Evolutionary conservation across 148 eudicot genomes (phyloP).

Genomic region (Amaranthus palmeri): DNA sequence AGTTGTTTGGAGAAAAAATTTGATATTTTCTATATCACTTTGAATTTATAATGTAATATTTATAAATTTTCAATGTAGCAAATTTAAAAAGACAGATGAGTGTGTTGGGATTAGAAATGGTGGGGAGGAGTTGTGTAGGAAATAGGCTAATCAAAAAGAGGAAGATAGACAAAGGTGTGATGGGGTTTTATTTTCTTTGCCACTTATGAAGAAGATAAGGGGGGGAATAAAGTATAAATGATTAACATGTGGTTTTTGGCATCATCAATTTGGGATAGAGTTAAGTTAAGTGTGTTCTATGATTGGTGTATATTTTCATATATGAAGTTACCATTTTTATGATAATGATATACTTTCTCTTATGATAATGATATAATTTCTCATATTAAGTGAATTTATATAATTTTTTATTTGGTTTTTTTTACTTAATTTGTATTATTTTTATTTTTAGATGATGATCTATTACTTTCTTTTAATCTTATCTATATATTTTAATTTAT

Average conservation of each 20-base stretch:
- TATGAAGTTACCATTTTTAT: too few relatives aligned
- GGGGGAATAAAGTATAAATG: conserved; percentile 16
- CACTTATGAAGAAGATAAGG: conserved; percentile 25
- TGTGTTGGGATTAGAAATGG: conserved; percentile 3
- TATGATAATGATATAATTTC: too few relatives aligned
- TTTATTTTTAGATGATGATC: neutral
- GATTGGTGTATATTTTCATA: neutral
- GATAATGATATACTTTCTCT: too few relatives aligned
- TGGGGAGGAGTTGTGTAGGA: conserved; percentile 5
- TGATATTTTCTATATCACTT: too few relatives aligned
- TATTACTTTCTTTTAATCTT: too few relatives aligned
- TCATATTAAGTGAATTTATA: too few relatives aligned
- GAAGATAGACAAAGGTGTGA: conserved; percentile 13
- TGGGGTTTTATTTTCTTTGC: conserved; percentile 10
- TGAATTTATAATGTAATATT: too few relatives aligned
- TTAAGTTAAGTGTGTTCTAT: neutral
- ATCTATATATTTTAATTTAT: too few relatives aligned
- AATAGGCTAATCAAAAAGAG: neutral
- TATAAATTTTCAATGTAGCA: too few relatives aligned
- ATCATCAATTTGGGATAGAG: conserved; percentile 5
- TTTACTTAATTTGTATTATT: neutral
- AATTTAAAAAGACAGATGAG: neutral
- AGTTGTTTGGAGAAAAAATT: too few relatives aligned
- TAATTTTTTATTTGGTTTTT: neutral
- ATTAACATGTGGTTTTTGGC: conserved; percentile 3